These are phyloP conservation scores for Nakazawaea molendinolei DNA, from an alignment of 805 yeast species.

Conservation along the genomic window DNA sequence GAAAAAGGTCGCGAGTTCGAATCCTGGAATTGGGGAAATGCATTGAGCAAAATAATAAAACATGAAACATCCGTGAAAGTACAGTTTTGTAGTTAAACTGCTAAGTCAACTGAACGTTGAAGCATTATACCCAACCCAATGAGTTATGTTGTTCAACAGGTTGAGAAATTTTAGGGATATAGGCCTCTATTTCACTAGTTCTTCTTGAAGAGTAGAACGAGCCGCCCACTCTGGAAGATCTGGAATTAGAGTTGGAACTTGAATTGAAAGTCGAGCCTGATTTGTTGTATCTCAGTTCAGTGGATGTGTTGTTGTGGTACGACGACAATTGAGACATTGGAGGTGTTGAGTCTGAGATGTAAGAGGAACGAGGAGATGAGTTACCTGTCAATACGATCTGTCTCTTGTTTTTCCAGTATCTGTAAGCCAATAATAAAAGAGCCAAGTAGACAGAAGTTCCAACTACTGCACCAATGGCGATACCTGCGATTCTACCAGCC, in stretches of 20 bases:
- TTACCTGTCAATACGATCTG: constrained; percentile 13
- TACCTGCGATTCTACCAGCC: constrained; percentile 56
- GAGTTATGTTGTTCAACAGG: constrained; percentile 71
- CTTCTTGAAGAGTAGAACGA: constrained; percentile 13
- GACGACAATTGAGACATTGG: constrained; percentile 17
- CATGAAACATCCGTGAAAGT: too few species aligned
- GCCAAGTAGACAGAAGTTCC: constrained; percentile 68
- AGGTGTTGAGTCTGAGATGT: constrained; percentile 13
- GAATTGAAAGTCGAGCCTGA: constrained; percentile 1
- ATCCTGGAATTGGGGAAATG: too few species aligned
- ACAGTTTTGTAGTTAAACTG: too few species aligned
- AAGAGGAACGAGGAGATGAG: constrained; percentile 10
- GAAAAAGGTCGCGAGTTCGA: too few species aligned
- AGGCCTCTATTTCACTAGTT: constrained; percentile 22
- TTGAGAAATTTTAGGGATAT: constrained; percentile 46
- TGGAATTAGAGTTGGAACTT: constrained; percentile 8
- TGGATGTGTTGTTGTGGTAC: constrained; percentile 9
- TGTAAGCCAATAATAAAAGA: constrained; percentile 48
- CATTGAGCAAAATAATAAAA: too few species aligned
- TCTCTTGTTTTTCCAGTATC: constrained; percentile 27
- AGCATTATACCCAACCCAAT: constrained; percentile 51
- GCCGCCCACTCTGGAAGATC: constrained; percentile 4
- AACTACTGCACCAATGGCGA: constrained; percentile 75
- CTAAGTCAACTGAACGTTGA: not conserved
- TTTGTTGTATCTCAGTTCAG: constrained; percentile 1